Evolutionary conservation across 2,329 filamentous ascomycete species (phyloP), one percentile per base, ranked within the genome.

Genomic region (Basipetospora chlamydospora): DNA sequence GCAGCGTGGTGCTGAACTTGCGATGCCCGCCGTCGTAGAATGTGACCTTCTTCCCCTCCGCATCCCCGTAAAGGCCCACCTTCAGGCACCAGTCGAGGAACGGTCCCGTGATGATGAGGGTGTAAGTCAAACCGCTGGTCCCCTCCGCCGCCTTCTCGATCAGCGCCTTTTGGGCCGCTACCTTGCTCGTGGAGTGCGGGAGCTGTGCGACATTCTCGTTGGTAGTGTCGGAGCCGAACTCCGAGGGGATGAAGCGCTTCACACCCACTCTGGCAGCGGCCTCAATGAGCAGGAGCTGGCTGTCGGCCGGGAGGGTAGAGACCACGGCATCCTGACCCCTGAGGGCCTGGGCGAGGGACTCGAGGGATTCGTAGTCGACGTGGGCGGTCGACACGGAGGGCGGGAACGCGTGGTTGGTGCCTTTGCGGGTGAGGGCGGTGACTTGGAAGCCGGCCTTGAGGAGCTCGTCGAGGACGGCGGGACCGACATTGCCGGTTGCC

Each of bases 211-310:
- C 44, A 36, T 60, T 49, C 6, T 52, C 51, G 15, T 57, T 58
- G 6, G 39, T 37, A 15, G 32, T 35, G 54, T 63, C 50, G 29
- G 49, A 46, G 23, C 60, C 61, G 33, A 65, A 80, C 41, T 79
- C 73, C 2, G 68, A 68, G 2, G 74, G 73, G 22, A 80, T 53
- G 55, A 77, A 74, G 10, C 72, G 64, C 47, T 73, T 61, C 1
- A 80, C 71, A 5, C 73, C 72, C 3, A 72, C 71, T 4, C 63
- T 62, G 20, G 72, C 56, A 22, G 73, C 66, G 1, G 73, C 76
- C 22, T 77, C 66, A 30, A 78, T 60, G 31, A 78, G 55, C 9
- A 62, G 49, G 7, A 36, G 26, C 37, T 57, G 55, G 6, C 39
- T 39, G 16, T 55, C 55, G 28, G 73, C 53, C 1, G 62, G 55